phyloP scores from a whole-genome alignment of 441 rosid genomes.

The Heliophila coronopifolia region DNA sequence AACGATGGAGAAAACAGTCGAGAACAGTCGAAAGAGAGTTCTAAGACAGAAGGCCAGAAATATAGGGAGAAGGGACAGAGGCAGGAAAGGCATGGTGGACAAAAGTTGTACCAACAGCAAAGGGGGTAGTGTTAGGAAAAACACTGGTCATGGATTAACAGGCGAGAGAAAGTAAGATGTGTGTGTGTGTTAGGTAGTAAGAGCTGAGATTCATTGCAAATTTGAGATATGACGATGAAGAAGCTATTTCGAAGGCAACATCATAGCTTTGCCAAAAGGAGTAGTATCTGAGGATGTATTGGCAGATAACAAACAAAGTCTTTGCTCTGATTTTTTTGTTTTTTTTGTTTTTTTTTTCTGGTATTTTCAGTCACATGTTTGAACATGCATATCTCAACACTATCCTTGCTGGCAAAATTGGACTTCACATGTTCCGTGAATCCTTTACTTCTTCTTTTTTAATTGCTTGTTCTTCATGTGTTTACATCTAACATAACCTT shows the following conservation, averaged over 20 bases:
- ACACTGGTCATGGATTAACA: slow-evolving; percentile 37
- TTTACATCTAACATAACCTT: slow-evolving; percentile 25
- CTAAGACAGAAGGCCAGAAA: slow-evolving; percentile 46
- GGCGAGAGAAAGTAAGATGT: slow-evolving; percentile 22
- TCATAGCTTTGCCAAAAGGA: slow-evolving; percentile 2
- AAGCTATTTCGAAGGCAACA: slow-evolving; percentile 15
- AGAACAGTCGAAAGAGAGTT: slow-evolving; percentile 32
- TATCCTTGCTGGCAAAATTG: slow-evolving; percentile 10
- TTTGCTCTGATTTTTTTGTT: background rate
- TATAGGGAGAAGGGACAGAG: slow-evolving; percentile 62
- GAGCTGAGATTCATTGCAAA: slow-evolving; percentile 17
- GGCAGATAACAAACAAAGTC: slow-evolving; percentile 15
- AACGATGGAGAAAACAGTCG: too few species aligned
- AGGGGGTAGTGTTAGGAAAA: slow-evolving; percentile 39
- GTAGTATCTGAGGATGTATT: slow-evolving; percentile 17
- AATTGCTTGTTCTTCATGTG: slow-evolving; percentile 28
- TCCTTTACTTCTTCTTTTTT: slow-evolving; percentile 21
- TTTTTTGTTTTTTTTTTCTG: too few species aligned
- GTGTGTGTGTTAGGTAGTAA: slow-evolving; percentile 21
- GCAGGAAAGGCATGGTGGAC: slow-evolving; percentile 45
- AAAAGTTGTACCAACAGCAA: slow-evolving; percentile 4
- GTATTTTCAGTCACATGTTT: slow-evolving; percentile 14
- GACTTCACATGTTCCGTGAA: slow-evolving; percentile 8
- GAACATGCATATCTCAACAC: slow-evolving; percentile 14
- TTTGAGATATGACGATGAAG: slow-evolving; percentile 21